Evolutionary conservation across 179 eudicot genomes (phyloP).

Genomic region (Actinidia chinensis): DNA sequence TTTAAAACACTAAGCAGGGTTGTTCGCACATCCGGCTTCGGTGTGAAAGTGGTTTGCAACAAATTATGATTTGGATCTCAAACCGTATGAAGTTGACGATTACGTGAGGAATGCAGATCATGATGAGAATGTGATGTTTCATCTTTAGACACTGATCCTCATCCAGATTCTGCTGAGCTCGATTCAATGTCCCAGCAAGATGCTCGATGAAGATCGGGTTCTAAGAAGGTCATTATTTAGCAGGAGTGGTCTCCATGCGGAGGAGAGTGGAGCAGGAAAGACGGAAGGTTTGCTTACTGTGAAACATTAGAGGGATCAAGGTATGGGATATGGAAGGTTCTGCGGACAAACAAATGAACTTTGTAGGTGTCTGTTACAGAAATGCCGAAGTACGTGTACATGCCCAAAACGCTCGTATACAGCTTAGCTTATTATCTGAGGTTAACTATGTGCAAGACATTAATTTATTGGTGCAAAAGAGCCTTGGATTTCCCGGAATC

Average conservation of each 20-base stretch:
- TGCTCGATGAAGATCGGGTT: neutral
- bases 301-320: slow-evolving; percentile 22
- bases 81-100: neutral
- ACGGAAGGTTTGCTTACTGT: slow-evolving; percentile 7
- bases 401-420: slow-evolving; percentile 11
- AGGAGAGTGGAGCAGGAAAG: slow-evolving; percentile 20
- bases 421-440: slow-evolving; percentile 20
- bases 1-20: slow-evolving; percentile 5
- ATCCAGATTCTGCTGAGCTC: slow-evolving; percentile 9
- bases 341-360: slow-evolving; percentile 14
- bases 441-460: slow-evolving; percentile 26
- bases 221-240: neutral
- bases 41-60: slow-evolving; percentile 27
- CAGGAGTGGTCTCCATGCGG: slow-evolving; percentile 7
- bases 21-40: slow-evolving; percentile 5
- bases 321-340: slow-evolving; percentile 18
- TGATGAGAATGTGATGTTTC: slow-evolving; percentile 16
- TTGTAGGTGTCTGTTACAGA: slow-evolving; percentile 9
- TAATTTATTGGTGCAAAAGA: slow-evolving; percentile 26
- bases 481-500: slow-evolving; percentile 4
- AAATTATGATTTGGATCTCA: slow-evolving; percentile 16
- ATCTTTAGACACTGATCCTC: slow-evolving; percentile 6
- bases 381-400: slow-evolving; percentile 11
- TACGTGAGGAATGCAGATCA: slow-evolving; percentile 10
- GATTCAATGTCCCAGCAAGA: neutral